Evolutionary conservation across 345 rosid species (phyloP), one percentile per base, ranked within the genome.

Genomic region (Lepidium africanum): DNA sequence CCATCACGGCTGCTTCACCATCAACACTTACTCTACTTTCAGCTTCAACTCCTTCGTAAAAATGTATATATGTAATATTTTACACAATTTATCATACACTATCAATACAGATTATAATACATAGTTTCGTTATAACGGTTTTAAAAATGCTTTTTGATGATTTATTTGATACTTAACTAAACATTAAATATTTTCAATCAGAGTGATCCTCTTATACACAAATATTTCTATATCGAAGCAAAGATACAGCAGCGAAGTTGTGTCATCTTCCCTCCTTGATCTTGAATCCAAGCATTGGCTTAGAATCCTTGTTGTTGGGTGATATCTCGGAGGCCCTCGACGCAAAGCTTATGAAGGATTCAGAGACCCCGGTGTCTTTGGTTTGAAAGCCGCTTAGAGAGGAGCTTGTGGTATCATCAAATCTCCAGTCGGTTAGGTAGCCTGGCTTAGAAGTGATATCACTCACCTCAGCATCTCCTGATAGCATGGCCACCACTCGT

Each of bases 391-490:
- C 76, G 13, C 66, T 76, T 52, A 40, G 10, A 53, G 69, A 23
- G 2, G 84, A 74, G 70, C 67, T 58, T 9, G 72, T 77, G 9
- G 42, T 48, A 43, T 82, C 89, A 16, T 73, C 79, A 21, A 74
- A 83, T 65, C 77, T 82, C 87, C 86, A 86, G 53, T 73, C 84
- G 3, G 83, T 76, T 71, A 87, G 53, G 81, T 87, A 83, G 8
- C 86, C 84, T 10, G 91, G 86, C 71, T 67, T 81, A 0, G 67
- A 41, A 15, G 73, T 63, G 23, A 74, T 77, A 23, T 57, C 54
- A 50, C 77, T 72, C 11, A 88, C 86, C 74, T 86, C 90, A n/a
- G 75, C 71, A 71, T 90, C 97, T 60, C 89, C 90, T 0, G 82
- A 77, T 10, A 90, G 71, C 97, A 90, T 85, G 10, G 84, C 84